These are phyloP conservation scores for Arabidopsis hybrid DNA, from an alignment of 441 rosid genomes.

Conservation along the genomic window DNA sequence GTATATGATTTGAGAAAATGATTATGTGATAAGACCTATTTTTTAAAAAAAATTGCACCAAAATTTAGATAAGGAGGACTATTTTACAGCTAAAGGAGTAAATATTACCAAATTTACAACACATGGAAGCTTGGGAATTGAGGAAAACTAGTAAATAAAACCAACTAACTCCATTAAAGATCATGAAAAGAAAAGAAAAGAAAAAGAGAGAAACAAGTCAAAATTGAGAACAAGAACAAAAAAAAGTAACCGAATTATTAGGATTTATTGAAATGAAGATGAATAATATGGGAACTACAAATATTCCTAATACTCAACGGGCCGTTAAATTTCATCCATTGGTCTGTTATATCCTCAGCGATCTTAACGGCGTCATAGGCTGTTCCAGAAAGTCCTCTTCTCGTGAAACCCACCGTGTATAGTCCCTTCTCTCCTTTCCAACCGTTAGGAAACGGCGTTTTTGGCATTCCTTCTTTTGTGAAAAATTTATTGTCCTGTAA, in stretches of 20 bases:
- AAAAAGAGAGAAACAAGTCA: constrained; percentile 3
- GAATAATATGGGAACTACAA: constrained; percentile 57
- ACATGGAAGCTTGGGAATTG: neutral
- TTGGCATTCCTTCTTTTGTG: constrained; percentile 89
- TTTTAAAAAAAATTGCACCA: neutral
- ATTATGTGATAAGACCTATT: neutral
- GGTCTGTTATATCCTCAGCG: constrained; percentile 65
- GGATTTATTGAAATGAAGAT: constrained; percentile 33
- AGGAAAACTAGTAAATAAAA: neutral
- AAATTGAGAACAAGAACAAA: constrained; percentile 4
- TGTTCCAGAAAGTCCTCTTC: constrained; percentile 85
- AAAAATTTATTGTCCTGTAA: constrained; percentile 72
- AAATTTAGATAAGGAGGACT: neutral
- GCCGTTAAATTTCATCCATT: constrained; percentile 51
- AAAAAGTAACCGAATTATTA: constrained; percentile 9
- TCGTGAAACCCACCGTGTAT: constrained; percentile 88
- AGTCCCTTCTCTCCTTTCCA: constrained; percentile 90
- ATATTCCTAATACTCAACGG: constrained; percentile 21
- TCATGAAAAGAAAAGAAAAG: neutral
- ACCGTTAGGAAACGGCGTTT: constrained; percentile 78
- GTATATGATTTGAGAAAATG: neutral
- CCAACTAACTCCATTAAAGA: neutral
- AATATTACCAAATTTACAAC: constrained; percentile 16
- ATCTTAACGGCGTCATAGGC: constrained; percentile 78
- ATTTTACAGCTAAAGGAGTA: neutral